phyloP scores from a whole-genome alignment of 495 filamentous ascomycete genomes.

The Polyplosphaeria fusca region DNA sequence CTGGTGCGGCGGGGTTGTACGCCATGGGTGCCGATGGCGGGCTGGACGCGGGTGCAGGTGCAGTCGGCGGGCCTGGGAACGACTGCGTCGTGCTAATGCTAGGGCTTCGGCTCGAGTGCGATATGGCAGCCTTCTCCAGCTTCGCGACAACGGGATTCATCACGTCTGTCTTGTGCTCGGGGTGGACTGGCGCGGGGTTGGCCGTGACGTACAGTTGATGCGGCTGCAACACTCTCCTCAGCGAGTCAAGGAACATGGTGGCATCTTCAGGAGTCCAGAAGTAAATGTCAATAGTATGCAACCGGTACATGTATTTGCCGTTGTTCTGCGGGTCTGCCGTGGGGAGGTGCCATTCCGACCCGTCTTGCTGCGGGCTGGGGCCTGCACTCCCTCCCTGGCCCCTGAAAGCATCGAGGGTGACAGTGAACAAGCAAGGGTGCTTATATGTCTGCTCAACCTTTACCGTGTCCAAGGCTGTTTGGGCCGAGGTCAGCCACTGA shows the following conservation, averaged over 20 bases:
- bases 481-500: conserved; percentile 27
- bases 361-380: conserved; percentile 38
- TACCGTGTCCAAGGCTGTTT: conserved; percentile 59
- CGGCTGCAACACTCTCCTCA: conserved; percentile 57
- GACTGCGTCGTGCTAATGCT: conserved; percentile 41
- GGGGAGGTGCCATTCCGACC: conserved; percentile 74
- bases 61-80: conserved; percentile 47
- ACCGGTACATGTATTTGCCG: conserved; percentile 66
- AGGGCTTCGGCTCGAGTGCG: conserved; percentile 39
- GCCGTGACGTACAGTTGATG: conserved; percentile 60
- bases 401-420: conserved; percentile 63
- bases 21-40: conserved; percentile 63
- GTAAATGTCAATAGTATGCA: conserved; percentile 85
- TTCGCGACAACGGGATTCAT: conserved; percentile 83
- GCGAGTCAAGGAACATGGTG: conserved; percentile 64
- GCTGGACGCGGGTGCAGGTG: conserved; percentile 42
- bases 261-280: conserved; percentile 82
- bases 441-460: conserved; percentile 71
- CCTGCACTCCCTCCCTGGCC: conserved; percentile 18
- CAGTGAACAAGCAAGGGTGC: conserved; percentile 71
- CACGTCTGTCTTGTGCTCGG: conserved; percentile 53
- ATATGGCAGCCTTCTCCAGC: conserved; percentile 76
- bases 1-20: conserved; percentile 86
- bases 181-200: conserved; percentile 45
- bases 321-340: conserved; percentile 66